Evolutionary conservation across 2,329 filamentous ascomycete genomes (phyloP).

Genomic region (Alternaria longipes): DNA sequence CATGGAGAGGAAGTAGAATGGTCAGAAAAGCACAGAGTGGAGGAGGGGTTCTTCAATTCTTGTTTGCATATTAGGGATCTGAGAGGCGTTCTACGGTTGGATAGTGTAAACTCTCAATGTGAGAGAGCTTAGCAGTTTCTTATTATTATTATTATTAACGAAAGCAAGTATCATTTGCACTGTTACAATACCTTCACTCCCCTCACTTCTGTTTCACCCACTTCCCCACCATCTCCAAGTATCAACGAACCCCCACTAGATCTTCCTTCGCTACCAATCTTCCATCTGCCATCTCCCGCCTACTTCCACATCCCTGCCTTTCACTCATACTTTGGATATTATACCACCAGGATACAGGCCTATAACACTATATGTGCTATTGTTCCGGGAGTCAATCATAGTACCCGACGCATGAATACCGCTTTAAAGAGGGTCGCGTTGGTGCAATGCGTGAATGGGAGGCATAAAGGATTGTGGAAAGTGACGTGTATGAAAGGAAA

Average conservation of each 20-base stretch:
- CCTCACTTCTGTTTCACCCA: neutral
- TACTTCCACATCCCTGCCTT: neutral
- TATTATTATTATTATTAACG: neutral
- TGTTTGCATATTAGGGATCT: neutral
- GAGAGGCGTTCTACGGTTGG: neutral
- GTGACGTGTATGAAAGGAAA: neutral
- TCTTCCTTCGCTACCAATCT: neutral
- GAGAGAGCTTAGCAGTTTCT: neutral
- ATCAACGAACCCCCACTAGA: neutral
- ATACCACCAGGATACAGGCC: neutral
- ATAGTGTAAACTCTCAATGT: neutral
- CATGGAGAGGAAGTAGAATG: constrained; percentile 4
- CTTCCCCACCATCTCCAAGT: neutral
- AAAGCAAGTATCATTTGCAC: neutral
- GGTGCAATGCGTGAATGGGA: neutral
- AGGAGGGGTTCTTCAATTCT: neutral
- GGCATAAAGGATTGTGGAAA: neutral
- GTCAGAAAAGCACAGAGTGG: neutral
- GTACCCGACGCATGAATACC: constrained; percentile 7
- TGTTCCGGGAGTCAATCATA: constrained; percentile 9
- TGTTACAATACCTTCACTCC: neutral
- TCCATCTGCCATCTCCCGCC: neutral
- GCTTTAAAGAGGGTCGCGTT: neutral
- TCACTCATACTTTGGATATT: neutral
- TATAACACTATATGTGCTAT: constrained; percentile 11